phyloP scores from a whole-genome alignment of 257 asterid genomes.

The Plantago elongata region DNA sequence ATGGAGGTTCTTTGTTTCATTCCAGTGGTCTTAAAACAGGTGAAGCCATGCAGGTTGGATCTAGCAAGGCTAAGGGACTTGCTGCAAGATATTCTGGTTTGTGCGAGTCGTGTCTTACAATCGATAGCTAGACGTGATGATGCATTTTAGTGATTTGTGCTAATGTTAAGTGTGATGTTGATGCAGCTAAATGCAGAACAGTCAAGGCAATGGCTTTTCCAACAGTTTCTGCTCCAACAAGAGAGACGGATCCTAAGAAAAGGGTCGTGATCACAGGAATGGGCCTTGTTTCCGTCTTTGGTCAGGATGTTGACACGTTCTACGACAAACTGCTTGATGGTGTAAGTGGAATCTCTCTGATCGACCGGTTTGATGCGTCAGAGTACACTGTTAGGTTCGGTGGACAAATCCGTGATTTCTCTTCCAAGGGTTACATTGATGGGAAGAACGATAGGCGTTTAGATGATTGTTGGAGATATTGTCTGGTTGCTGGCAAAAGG shows the following conservation, averaged over 20 bases:
- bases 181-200: conserved; percentile 26
- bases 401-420: conserved; percentile 45
- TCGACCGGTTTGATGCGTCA: conserved; percentile 48
- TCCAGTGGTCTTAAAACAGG: conserved; percentile 41
- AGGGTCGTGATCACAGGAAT: conserved; percentile 47
- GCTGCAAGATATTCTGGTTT: neutral
- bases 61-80: conserved; percentile 17
- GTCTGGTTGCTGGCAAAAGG: conserved; percentile 50
- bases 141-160: neutral
- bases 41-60: conserved; percentile 27
- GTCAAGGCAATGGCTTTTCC: conserved; percentile 37
- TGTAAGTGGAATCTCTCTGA: conserved; percentile 42
- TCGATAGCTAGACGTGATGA: no score
- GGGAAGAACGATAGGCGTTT: conserved; percentile 42
- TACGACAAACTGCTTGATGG: conserved; percentile 44
- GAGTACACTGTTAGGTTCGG: conserved; percentile 38
- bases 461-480: conserved; percentile 53
- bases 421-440: conserved; percentile 43
- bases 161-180: neutral
- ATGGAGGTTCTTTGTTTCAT: conserved; percentile 35
- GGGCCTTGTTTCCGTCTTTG: conserved; percentile 61
- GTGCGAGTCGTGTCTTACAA: neutral
- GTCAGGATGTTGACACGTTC: conserved; percentile 37
- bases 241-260: conserved; percentile 48
- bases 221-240: conserved; percentile 38